These are phyloP conservation scores for Luffa acutangula DNA, from an alignment of 306 rosid genomes.

Conservation along the genomic window DNA sequence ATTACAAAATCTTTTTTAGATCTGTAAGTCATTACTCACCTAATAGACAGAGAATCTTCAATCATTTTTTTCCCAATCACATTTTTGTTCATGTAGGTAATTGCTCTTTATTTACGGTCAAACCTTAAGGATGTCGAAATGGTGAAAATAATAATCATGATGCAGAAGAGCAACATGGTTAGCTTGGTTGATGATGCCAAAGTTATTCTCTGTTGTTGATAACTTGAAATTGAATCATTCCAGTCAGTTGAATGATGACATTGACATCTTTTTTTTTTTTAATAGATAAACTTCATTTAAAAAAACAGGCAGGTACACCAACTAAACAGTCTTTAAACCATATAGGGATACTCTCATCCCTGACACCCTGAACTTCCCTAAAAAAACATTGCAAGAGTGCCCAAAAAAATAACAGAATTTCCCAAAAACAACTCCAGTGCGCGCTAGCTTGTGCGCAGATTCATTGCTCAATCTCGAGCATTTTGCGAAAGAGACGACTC, in stretches of 20 bases:
- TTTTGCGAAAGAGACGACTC: no score
- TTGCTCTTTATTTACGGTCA: constrained; percentile 78
- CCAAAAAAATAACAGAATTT: no score
- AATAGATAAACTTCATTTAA: no score
- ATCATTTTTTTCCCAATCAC: neutral
- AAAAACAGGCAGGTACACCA: no score
- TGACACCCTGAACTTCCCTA: no score
- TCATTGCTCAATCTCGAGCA: no score
- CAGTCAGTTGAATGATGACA: neutral
- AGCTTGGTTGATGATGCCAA: constrained; percentile 17
- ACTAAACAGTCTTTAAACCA: no score
- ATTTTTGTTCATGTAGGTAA: constrained; percentile 35
- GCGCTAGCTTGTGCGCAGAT: no score
- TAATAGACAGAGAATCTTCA: neutral
- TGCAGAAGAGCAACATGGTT: constrained; percentile 39
- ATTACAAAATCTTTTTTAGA: neutral
- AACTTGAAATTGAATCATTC: neutral
- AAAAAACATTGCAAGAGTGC: no score
- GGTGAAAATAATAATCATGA: constrained; percentile 27
- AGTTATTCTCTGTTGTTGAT: neutral
- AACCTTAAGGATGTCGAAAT: constrained; percentile 42
- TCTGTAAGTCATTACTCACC: neutral
- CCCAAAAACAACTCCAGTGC: no score
- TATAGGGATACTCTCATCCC: no score
- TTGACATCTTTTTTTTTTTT: no score